Conservation (phyloP, 164 flowering plant genomes). For the Pachysandra terminalis region DNA sequence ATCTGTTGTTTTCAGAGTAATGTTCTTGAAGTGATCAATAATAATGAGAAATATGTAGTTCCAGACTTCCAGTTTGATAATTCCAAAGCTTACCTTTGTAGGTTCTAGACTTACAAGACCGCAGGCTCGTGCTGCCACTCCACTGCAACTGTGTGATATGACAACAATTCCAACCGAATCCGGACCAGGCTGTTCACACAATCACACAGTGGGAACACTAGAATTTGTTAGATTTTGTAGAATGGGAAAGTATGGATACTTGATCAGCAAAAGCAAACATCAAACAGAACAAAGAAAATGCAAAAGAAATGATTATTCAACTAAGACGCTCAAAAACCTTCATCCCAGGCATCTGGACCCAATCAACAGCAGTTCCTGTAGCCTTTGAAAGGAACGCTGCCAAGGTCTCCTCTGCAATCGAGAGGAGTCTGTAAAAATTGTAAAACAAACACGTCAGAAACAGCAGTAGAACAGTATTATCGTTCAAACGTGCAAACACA, state of each 20-base stretch:
- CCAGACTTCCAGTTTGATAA: neutral
- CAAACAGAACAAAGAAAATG: neutral
- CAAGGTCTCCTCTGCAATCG: constrained; percentile 83
- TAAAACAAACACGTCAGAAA: neutral
- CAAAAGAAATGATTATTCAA: neutral
- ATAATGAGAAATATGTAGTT: neutral
- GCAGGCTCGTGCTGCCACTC: constrained; percentile 90
- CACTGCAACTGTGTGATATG: constrained; percentile 72
- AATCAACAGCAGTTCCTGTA: constrained; percentile 90
- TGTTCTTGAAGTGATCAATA: too few species aligned
- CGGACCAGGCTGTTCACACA: constrained; percentile 76
- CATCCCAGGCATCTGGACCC: constrained; percentile 98
- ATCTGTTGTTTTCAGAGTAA: neutral
- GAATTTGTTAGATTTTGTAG: neutral
- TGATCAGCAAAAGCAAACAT: neutral
- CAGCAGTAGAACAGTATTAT: neutral
- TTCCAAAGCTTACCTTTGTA: constrained; percentile 43
- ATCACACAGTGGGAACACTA: neutral
- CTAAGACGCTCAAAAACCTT: constrained; percentile 39
- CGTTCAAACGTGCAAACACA: too few species aligned
- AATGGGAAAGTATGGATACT: neutral
- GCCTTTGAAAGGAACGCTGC: constrained; percentile 89
- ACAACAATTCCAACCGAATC: constrained; percentile 87
- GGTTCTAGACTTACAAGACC: constrained; percentile 82
- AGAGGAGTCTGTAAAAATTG: constrained; percentile 53